Conservation (phyloP, 2,329 filamentous ascomycete genomes). For the Acarospora socialis region DNA sequence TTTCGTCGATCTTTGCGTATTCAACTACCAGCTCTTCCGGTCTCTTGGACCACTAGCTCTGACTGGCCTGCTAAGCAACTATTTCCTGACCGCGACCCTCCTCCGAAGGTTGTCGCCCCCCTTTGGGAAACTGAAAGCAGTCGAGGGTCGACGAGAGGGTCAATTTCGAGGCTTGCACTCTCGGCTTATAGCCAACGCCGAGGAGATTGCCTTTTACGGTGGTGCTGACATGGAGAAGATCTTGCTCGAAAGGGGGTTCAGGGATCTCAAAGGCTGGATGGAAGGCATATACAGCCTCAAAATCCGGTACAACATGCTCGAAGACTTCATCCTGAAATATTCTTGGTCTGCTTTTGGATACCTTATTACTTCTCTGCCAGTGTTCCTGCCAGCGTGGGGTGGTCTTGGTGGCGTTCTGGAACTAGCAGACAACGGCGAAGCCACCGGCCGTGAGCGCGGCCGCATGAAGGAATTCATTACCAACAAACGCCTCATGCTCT, state of each 20-base stretch:
- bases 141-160: constrained; percentile 87
- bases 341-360: constrained; percentile 98
- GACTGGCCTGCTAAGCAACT: constrained; percentile 76
- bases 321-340: constrained; percentile 96
- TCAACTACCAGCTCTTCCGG: constrained; percentile 93
- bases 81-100: constrained; percentile 84
- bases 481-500: constrained; percentile 96
- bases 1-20: constrained; percentile 90
- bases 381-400: constrained; percentile 90
- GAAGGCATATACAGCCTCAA: constrained; percentile 96
- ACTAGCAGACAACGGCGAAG: constrained; percentile 30
- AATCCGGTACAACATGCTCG: constrained; percentile 96
- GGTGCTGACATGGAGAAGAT: constrained; percentile 90
- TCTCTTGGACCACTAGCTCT: constrained; percentile 81
- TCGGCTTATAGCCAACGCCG: constrained; percentile 85
- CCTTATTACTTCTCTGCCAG: constrained; percentile 76
- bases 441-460: constrained; percentile 53
- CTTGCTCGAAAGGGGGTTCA: constrained; percentile 83
- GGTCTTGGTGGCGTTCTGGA: constrained; percentile 64
- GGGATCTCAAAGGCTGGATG: constrained; percentile 90
- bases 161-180: constrained; percentile 88
- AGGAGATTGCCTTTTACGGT: constrained; percentile 95
- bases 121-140: constrained; percentile 91
- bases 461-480: constrained; percentile 99
- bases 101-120: constrained; percentile 80